phyloP scores from a whole-genome alignment of 73 alveolate species.

The Tetrahymena malaccensis region DNA sequence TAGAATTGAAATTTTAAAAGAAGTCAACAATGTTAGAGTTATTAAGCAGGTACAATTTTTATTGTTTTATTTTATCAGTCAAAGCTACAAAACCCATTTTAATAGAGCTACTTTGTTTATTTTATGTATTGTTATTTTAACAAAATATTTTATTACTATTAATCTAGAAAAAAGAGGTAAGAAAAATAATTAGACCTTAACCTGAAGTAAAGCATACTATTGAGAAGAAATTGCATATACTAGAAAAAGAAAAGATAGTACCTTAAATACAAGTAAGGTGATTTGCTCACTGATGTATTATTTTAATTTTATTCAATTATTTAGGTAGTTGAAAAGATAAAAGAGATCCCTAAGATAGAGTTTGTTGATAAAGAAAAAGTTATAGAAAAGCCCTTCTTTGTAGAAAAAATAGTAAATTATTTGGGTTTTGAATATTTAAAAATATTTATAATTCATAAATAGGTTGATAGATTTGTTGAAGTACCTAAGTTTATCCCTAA shows the following conservation, averaged over 20 bases:
- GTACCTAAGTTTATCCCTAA: neutral
- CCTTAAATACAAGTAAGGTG: neutral
- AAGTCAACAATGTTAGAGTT: neutral
- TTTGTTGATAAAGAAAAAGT: neutral
- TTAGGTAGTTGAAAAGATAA: neutral
- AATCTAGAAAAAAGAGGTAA: neutral
- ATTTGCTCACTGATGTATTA: neutral
- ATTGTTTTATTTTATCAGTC: neutral
- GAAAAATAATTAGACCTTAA: neutral
- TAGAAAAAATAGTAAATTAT: neutral
- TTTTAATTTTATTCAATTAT: neutral
- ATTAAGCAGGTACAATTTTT: neutral
- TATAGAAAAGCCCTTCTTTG: neutral
- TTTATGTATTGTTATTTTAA: neutral
- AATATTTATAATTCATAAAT: neutral
- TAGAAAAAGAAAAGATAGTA: neutral
- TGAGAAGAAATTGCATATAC: neutral
- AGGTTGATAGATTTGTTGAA: neutral
- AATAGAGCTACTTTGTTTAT: too few species aligned
- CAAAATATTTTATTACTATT: neutral
- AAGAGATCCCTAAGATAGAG: neutral
- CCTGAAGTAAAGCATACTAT: neutral
- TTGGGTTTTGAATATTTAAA: neutral
- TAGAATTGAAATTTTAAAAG: neutral
- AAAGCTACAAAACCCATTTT: too few species aligned